Evolutionary conservation across 352 stramenopile genomes (phyloP).

Genomic region (Albugo candida): DNA sequence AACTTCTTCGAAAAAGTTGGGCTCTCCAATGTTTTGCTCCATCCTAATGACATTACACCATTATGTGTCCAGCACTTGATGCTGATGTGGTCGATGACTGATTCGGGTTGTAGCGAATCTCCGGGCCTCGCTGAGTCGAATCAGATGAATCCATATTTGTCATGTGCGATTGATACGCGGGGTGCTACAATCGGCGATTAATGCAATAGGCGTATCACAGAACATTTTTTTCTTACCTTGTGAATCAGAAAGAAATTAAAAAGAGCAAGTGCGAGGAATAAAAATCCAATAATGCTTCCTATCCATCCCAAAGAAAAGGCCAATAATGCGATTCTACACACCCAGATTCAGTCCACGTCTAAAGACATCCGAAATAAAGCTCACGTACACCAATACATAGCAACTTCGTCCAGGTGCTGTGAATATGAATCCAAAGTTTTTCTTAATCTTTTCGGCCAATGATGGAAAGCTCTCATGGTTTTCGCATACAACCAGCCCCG

Average conservation of each 20-base stretch:
- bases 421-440: conserved; percentile 82
- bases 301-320: conserved; percentile 65
- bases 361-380: no score
- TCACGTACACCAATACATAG: conserved; percentile 72
- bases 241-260: conserved; percentile 82
- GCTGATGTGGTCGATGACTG: no score
- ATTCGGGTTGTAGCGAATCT: conserved; percentile 68
- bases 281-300: conserved; percentile 49
- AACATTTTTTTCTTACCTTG: conserved; percentile 1
- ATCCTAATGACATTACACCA: neutral
- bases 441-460: conserved; percentile 53
- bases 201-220: conserved; percentile 5
- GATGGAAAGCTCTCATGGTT: conserved; percentile 72
- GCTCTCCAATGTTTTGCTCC: neutral
- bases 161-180: conserved; percentile 58
- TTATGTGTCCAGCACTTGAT: no score
- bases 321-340: conserved; percentile 65
- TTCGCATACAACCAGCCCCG: conserved; percentile 54
- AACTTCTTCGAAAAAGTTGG: neutral
- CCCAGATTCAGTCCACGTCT: no score
- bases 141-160: conserved; percentile 18
- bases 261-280: conserved; percentile 51
- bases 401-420: conserved; percentile 52
- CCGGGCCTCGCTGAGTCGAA: conserved; percentile 27
- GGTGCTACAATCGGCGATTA: conserved; percentile 21